Base-by-base conservation (phyloP, 495 filamentous ascomycete genomes). In the Tuber calosporum region DNA sequence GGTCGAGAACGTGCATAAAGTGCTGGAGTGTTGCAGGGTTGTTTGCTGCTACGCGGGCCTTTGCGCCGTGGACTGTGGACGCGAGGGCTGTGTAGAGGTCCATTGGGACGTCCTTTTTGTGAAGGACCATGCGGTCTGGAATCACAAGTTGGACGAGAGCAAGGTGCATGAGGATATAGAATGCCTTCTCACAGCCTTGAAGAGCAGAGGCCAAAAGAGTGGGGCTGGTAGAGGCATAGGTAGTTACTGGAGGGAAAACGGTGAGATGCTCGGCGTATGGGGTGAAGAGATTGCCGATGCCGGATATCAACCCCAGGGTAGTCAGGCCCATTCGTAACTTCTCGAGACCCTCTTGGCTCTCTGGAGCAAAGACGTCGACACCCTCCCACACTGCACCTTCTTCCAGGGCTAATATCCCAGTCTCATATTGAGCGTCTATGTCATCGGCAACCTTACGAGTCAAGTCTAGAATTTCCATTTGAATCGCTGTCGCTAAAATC, bases 121-220 rank as follows among this genome's bases (percentile, higher is more conserved):
- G 74, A 41, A 80, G 75, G 58, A 53, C 67, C 45, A 80, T 79
- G 45, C 78, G 77, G 69, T 80, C 78, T 8, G 78, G 78, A 40
- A 80, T 73, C 37, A 80, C 78, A 20, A 80, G 45, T 34, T 79
- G 77, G 34, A 80, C 76, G 19, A 67, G 75, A 5, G 77, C 77
- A 30, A 80, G 73, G 66, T 80, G 77, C 74, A 79, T 80, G 69
- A 78, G 75, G 41, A 80, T 48, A 48, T 80, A 80, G 39, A 80
- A 80, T 36, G 74, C 70, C 42, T 79, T 80, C 41, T 76, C 78
- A 20, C 78, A 80, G 62, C 78, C 78, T 45, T 80, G 72, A 22
- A 80, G 74, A 48, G 69, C 73, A 69, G 76, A 75, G 53, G 38
- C 42, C 7, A 69, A 73, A 41, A 68, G n/a, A 79, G 75, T 53